These are phyloP conservation scores for Blepharisma undulans DNA, from an alignment of 169 alveolate species.

Conservation along the genomic window DNA sequence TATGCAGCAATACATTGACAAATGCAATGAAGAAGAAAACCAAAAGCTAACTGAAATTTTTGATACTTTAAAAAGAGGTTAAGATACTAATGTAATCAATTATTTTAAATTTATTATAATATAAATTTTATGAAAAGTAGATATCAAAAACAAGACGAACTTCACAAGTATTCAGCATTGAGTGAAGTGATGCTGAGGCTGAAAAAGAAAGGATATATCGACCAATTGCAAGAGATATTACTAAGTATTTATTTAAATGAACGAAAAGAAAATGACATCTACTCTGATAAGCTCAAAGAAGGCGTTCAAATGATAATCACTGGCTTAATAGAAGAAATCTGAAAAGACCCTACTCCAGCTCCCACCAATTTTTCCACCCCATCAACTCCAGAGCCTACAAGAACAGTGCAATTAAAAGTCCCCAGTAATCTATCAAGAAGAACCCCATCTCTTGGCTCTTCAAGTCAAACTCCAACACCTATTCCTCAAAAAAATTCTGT, in stretches of 20 bases:
- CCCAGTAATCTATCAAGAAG: neutral
- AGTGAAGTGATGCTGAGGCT: neutral
- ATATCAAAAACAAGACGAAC: neutral
- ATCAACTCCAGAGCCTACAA: neutral
- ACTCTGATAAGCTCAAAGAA: neutral
- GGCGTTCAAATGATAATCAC: neutral
- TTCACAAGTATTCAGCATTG: neutral
- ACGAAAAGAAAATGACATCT: neutral
- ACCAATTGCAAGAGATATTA: neutral
- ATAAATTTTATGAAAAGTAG: neutral
- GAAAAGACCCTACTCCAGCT: neutral
- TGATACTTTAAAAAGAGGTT: neutral
- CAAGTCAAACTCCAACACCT: neutral
- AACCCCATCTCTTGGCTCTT: neutral
- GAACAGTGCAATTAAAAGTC: neutral
- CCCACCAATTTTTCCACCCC: neutral
- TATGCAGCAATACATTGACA: neutral
- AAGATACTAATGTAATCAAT: neutral
- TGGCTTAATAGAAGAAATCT: neutral
- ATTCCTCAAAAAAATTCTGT: neutral
- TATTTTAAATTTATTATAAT: too few species aligned
- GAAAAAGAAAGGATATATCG: neutral
- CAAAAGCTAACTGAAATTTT: neutral
- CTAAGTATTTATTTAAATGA: neutral
- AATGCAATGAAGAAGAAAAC: neutral